phyloP scores from a whole-genome alignment of 2,329 filamentous ascomycete genomes.

The Pseudogymnoascus sp. region DNA sequence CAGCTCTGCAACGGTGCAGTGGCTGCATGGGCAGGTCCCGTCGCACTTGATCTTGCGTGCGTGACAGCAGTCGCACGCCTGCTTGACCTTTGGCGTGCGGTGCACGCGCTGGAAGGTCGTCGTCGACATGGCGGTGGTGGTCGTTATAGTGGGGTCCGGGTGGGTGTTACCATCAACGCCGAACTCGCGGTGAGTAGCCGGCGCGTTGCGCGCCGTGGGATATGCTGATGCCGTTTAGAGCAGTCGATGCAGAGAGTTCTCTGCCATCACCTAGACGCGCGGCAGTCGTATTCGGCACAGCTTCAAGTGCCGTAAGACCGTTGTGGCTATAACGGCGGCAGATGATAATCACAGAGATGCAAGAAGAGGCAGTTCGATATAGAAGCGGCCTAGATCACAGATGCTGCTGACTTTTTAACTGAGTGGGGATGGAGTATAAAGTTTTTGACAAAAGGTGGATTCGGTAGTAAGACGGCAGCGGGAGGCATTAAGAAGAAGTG shows the following conservation, averaged over 20 bases:
- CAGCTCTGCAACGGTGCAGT: slow-evolving; percentile 18
- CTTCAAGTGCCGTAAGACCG: too few relatives aligned
- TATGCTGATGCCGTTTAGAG: background rate
- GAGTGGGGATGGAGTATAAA: background rate
- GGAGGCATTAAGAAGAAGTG: background rate
- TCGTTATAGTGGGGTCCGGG: background rate
- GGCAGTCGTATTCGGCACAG: background rate
- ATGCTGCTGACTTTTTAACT: background rate
- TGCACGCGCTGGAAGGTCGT: background rate
- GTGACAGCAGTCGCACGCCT: slow-evolving; percentile 29
- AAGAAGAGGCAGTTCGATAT: background rate
- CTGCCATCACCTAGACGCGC: background rate
- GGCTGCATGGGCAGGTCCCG: slow-evolving; percentile 23
- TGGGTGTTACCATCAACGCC: background rate
- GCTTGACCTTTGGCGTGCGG: slow-evolving; percentile 17
- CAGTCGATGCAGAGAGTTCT: background rate
- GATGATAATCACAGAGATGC: background rate
- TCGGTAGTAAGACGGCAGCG: background rate
- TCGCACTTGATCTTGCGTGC: slow-evolving; percentile 26
- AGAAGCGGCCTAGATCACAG: background rate
- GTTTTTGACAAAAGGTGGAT: background rate
- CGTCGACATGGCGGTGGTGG: background rate
- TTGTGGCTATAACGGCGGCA: background rate
- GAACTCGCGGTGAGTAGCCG: background rate
- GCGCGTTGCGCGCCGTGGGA: background rate